Percentiles rank a stretch among this genome's conserved stretches.
phyloP scores from a whole-genome alignment of 805 yeast species.

The Yueomyces sinensis region DNA sequence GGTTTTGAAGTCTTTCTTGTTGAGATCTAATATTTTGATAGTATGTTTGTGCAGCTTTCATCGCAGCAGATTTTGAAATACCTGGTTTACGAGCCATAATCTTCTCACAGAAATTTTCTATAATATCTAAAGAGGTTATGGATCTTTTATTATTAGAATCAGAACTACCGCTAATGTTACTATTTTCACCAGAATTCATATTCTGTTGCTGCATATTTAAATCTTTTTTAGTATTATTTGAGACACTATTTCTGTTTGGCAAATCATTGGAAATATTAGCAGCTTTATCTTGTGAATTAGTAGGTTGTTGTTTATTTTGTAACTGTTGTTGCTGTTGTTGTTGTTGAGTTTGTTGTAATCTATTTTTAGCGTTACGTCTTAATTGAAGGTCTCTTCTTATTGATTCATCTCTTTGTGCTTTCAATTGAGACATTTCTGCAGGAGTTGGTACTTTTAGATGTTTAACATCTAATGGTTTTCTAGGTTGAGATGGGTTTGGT shows the following conservation, averaged over 20 bases:
- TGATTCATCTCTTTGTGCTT: slow-evolving; percentile 75
- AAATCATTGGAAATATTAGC: neutral
- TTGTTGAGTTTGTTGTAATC: slow-evolving; percentile 17
- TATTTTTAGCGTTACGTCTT: slow-evolving; percentile 20
- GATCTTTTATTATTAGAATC: slow-evolving; percentile 1
- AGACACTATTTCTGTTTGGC: neutral
- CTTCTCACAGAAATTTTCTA: slow-evolving; percentile 20
- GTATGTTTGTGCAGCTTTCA: slow-evolving; percentile 23
- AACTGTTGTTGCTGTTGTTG: slow-evolving; percentile 6
- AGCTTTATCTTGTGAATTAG: no score
- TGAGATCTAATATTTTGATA: slow-evolving; percentile 11
- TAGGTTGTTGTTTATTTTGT: slow-evolving; percentile 3
- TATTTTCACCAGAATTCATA: no score
- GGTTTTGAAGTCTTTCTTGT: slow-evolving; percentile 15
- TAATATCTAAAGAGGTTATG: slow-evolving; percentile 17
- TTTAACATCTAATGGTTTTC: slow-evolving; percentile 28
- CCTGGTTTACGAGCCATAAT: slow-evolving; percentile 21
- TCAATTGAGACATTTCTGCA: slow-evolving; percentile 68
- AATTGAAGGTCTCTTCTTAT: slow-evolving; percentile 47
- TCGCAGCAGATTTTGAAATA: slow-evolving; percentile 19
- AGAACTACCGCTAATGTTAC: no score
- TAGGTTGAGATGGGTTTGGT: slow-evolving; percentile 36
- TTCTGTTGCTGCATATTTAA: no score
- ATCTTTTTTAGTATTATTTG: neutral
- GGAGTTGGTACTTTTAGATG: slow-evolving; percentile 59